Evolutionary conservation across 2,329 filamentous ascomycete genomes (phyloP).

Genomic region (Venturia asperata): DNA sequence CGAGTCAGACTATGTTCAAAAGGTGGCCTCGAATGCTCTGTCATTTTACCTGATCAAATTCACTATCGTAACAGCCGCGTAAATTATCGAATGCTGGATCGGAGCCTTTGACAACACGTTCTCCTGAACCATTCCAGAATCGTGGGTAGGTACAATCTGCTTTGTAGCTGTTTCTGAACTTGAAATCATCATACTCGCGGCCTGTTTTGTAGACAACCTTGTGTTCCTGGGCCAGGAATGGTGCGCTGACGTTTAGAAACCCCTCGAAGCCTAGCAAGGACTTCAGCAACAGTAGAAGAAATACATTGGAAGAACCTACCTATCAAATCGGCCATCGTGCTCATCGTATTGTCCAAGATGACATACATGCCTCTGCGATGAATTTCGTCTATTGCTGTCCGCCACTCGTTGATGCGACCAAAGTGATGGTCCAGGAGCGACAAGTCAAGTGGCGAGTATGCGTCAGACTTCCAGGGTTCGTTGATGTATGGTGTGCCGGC

Average conservation of each 20-base stretch:
- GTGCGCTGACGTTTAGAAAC: constrained; percentile 50
- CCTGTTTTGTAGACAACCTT: constrained; percentile 49
- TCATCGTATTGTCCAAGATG: constrained; percentile 35
- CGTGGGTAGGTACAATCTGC: constrained; percentile 50
- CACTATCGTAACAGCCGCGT: constrained; percentile 52
- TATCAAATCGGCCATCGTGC: constrained; percentile 52
- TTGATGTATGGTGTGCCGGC: constrained; percentile 58
- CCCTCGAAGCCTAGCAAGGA: constrained; percentile 45
- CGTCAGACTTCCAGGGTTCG: constrained; percentile 54
- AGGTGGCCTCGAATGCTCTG: not conserved
- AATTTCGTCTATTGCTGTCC: constrained; percentile 49
- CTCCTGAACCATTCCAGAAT: constrained; percentile 54
- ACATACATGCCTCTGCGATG: constrained; percentile 57
- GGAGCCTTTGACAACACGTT: constrained; percentile 34
- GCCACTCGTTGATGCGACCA: constrained; percentile 51
- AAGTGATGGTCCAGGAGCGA: constrained; percentile 56
- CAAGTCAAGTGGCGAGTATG: constrained; percentile 50
- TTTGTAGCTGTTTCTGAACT: constrained; percentile 45
- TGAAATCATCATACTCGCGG: constrained; percentile 52
- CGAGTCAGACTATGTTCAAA: not conserved
- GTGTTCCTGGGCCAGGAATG: constrained; percentile 49
- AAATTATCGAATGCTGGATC: constrained; percentile 31
- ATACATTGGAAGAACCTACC: not conserved
- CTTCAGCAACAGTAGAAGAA: not conserved
- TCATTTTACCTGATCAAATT: constrained; percentile 45